Evolutionary conservation across 805 yeast species (phyloP).

Genomic region (Metschnikowia vanudenii): DNA sequence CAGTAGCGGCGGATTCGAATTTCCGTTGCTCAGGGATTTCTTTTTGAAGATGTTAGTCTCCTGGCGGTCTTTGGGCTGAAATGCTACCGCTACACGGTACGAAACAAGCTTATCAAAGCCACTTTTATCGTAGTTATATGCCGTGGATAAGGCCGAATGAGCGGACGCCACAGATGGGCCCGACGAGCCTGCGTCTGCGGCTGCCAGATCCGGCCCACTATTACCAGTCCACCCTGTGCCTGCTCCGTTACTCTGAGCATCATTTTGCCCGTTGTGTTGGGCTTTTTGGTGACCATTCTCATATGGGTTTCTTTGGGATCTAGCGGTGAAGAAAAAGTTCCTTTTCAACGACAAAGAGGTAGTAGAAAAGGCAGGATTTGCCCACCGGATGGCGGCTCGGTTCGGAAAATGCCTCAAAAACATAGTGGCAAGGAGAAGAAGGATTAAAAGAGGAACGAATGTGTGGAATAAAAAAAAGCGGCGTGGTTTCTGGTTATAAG

Average conservation of each 20-base stretch:
- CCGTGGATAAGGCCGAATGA: constrained; percentile 13
- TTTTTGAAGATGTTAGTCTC: constrained; percentile 45
- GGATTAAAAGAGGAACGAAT: not conserved
- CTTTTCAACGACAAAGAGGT: not conserved
- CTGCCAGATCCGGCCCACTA: constrained; percentile 14
- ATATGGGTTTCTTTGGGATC: not conserved
- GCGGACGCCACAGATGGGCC: constrained; percentile 5
- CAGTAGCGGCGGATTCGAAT: constrained; percentile 40
- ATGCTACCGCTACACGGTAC: constrained; percentile 65
- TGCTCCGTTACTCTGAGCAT: constrained; percentile 8
- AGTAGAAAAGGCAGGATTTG: not conserved
- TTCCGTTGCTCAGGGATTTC: constrained; percentile 18
- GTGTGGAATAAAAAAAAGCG: not conserved
- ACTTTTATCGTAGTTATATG: constrained; percentile 22
- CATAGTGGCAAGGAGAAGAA: not conserved
- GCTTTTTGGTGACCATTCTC: constrained; percentile 5
- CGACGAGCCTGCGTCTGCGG: constrained; percentile 13
- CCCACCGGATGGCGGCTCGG: not conserved
- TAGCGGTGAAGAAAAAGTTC: not conserved
- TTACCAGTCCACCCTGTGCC: constrained; percentile 14
- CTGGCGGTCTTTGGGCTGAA: constrained; percentile 67
- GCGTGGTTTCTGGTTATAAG: too few relatives aligned
- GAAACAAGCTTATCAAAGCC: constrained; percentile 28
- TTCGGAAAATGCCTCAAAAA: not conserved
- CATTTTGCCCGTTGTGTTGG: constrained; percentile 12